Base-by-base conservation (phyloP, 2,329 filamentous ascomycete species). In the Thyridium curvatum region DNA sequence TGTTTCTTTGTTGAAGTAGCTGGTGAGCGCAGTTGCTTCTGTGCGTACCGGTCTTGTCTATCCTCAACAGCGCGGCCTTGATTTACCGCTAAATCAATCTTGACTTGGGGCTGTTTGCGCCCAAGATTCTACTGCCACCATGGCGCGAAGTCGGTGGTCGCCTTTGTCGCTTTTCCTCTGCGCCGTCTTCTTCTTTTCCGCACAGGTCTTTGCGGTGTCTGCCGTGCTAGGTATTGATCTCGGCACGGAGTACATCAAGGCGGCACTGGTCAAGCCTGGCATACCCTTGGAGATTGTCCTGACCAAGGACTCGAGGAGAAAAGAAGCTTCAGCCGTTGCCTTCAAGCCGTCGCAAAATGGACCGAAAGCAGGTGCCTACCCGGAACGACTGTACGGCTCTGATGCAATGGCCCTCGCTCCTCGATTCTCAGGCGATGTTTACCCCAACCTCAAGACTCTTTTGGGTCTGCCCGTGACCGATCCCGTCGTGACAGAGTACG, bases 251-350 rank as follows among this genome's bases (percentile, higher is more conserved):
- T 96, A 94, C 67, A 86, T 98, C 68, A 98, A 97, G 70, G 91
- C 91, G 18, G 82, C 86, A 12, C 78, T 98, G 32, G 91, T 98
- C 45, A 97, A 97, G 68, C 93, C 93, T 3, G 93, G 93, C 44
- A 91, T 94, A 38, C 93, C 93, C 10, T 86, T 98, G 58, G 93
- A 98, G 51, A 97, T 98, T 49, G 91, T 98, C 60, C 77, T 96
- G 41, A 96, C 90, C 21, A 98, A 97, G 61, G 93, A 98, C 66
- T 96, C 93, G 21, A 86, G 94, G 62, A 84, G 93, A 56, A 98
- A 98, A 71, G 93, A 98, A 62, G 78, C 77, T 17, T 87, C 90
- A 2, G 90, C 89, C 32, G 81, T 98, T 50, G 85, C 88, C 32
- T 97, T 98, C 69, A 97, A 98, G 66, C 88, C 90, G 30, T 73